Conservation (phyloP, 2,329 filamentous ascomycete genomes). For the Tolypocladium ovalisporum region DNA sequence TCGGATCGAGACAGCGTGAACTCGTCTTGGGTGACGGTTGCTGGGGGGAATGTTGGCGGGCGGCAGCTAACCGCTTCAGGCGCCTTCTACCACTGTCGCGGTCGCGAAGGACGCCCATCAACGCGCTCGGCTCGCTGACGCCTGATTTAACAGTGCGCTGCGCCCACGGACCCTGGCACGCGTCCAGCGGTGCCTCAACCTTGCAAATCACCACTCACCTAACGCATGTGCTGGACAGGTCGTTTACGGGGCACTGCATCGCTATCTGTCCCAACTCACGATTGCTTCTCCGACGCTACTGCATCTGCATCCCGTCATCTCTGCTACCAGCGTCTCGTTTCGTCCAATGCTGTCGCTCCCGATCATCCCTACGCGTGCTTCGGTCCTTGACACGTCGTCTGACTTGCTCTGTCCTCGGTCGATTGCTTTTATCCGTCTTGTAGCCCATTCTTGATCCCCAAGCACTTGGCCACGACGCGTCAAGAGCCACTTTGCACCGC, state of each 20-base stretch:
- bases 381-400: background rate
- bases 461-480: background rate
- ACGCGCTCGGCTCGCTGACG: constrained; percentile 1
- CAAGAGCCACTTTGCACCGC: background rate
- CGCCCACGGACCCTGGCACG: background rate
- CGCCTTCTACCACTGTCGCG: background rate
- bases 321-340: background rate
- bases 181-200: too few species aligned
- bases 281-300: background rate
- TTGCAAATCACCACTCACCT: background rate
- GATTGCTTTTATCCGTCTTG: background rate
- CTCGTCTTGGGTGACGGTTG: background rate
- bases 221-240: background rate
- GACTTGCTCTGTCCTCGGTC: background rate
- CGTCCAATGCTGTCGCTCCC: background rate
- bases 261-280: background rate
- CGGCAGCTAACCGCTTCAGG: constrained; percentile 1
- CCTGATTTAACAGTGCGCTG: background rate
- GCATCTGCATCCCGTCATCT: background rate
- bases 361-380: background rate
- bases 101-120: background rate
- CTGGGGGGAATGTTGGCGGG: constrained; percentile 2
- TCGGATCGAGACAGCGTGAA: background rate
- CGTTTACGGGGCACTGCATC: background rate
- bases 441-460: background rate